Conservation (phyloP, 208 protist genomes). For the Acanthamoeba triangularis region DNA sequence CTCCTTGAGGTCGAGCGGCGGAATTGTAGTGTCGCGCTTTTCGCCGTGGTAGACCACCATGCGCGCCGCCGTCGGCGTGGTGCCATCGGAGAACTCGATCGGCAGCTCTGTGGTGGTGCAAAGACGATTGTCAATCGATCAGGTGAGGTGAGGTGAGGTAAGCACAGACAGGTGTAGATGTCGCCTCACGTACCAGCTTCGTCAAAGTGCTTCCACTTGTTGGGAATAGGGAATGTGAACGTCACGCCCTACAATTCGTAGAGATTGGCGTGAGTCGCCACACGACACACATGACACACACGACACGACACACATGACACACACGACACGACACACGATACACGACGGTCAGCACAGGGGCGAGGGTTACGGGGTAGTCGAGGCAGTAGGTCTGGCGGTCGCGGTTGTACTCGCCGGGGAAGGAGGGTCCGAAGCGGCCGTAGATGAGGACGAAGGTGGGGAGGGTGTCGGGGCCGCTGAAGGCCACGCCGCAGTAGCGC, state of each 20-base stretch:
- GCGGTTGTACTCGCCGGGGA: conserved; percentile 66
- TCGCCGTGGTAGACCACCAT: conserved; percentile 83
- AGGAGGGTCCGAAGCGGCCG: conserved; percentile 68
- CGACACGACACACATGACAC: neutral
- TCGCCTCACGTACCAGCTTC: neutral
- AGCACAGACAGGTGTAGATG: neutral
- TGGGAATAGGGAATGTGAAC: conserved; percentile 50
- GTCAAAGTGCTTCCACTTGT: conserved; percentile 12
- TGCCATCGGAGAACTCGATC: conserved; percentile 82
- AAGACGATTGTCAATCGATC: neutral
- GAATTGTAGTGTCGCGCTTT: conserved; percentile 25
- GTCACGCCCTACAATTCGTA: conserved; percentile 25
- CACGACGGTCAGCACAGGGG: neutral
- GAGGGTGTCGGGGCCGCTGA: neutral
- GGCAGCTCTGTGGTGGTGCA: conserved; percentile 74
- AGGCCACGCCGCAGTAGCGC: conserved; percentile 62
- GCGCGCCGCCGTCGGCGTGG: conserved; percentile 72
- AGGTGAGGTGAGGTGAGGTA: neutral
- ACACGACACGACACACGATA: neutral
- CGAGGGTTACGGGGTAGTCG: conserved; percentile 26
- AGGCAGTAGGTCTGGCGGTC: conserved; percentile 29
- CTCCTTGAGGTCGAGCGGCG: conserved; percentile 35
- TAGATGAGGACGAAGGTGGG: conserved; percentile 69
- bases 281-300: neutral
- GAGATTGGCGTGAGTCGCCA: neutral